Percentiles rank a stretch among this genome's conserved stretches.
phyloP scores from a whole-genome alignment of 108 stramenopile species.

The Pseudonitzschia multiseries region DNA sequence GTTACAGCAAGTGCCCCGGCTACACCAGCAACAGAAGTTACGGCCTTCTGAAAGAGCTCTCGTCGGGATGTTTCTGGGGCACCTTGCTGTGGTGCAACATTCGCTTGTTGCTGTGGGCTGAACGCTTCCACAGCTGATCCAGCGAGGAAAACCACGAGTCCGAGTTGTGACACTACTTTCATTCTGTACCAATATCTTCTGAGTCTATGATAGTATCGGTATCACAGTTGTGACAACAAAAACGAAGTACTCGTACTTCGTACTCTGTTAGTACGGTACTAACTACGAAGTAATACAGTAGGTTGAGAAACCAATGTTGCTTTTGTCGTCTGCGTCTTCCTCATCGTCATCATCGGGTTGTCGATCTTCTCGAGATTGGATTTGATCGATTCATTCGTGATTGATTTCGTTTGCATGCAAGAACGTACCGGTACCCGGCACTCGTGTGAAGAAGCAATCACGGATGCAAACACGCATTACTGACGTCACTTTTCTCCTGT shows the following conservation, averaged over 20 bases:
- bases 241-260: too few relatives aligned
- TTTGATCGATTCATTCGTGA: conserved; percentile 1
- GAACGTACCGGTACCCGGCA: too few relatives aligned
- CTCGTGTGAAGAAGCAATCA: neutral
- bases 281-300: too few relatives aligned
- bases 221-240: neutral
- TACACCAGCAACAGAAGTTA: conserved; percentile 4
- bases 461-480: neutral
- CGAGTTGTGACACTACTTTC: conserved; percentile 6
- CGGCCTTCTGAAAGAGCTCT: conserved; percentile 9
- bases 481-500: neutral
- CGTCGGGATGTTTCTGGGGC: neutral
- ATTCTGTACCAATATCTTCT: neutral
- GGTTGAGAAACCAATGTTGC: neutral
- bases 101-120: neutral
- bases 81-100: neutral
- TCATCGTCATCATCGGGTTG: neutral
- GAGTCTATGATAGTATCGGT: neutral
- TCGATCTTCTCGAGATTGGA: neutral
- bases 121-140: conserved; percentile 8
- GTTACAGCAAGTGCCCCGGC: neutral
- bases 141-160: conserved; percentile 6
- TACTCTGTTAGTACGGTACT: too few relatives aligned
- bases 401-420: neutral
- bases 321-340: neutral